Conservation (phyloP, 768 basidiomycete species). For the Tylopilus balloui region DNA sequence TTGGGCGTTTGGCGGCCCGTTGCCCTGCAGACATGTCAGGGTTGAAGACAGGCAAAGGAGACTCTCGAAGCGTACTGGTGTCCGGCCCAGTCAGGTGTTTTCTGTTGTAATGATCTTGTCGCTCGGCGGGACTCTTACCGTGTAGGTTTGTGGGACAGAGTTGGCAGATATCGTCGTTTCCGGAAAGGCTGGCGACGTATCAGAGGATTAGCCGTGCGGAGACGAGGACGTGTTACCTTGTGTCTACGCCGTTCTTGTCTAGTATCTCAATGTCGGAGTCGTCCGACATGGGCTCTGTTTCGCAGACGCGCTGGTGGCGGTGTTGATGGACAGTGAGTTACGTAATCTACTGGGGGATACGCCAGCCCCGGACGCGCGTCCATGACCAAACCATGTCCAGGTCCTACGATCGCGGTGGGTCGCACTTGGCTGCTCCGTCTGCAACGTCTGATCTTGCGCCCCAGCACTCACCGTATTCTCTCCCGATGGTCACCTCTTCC, state of each 20-base stretch:
- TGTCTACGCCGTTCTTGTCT: background rate
- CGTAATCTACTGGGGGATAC: slow-evolving; percentile 22
- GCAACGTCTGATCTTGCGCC: slow-evolving; percentile 5
- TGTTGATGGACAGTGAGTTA: slow-evolving; percentile 8
- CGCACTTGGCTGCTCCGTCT: background rate
- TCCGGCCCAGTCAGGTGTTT: slow-evolving; percentile 37
- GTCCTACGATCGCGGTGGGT: slow-evolving; percentile 92
- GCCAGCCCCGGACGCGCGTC: slow-evolving; percentile 49
- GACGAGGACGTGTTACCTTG: slow-evolving; percentile 9
- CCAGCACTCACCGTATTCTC: slow-evolving; percentile 96
- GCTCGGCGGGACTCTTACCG: slow-evolving; percentile 33
- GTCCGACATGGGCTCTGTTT: slow-evolving; percentile 20
- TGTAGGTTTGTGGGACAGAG: slow-evolving; percentile 47
- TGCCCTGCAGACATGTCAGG: slow-evolving; percentile 11
- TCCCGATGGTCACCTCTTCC: slow-evolving; percentile 97
- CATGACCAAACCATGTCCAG: slow-evolving; percentile 61
- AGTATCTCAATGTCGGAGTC: slow-evolving; percentile 26
- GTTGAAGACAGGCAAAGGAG: background rate
- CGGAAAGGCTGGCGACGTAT: slow-evolving; percentile 8
- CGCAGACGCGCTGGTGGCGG: slow-evolving; percentile 15
- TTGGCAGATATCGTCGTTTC: slow-evolving; percentile 39
- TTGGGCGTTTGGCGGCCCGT: slow-evolving; percentile 10
- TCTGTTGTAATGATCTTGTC: slow-evolving; percentile 54
- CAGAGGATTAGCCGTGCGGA: background rate
- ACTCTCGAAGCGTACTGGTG: slow-evolving; percentile 2